Evolutionary conservation across 139 green algal species (phyloP).

Genomic region (Spirogloea muscicola): DNA sequence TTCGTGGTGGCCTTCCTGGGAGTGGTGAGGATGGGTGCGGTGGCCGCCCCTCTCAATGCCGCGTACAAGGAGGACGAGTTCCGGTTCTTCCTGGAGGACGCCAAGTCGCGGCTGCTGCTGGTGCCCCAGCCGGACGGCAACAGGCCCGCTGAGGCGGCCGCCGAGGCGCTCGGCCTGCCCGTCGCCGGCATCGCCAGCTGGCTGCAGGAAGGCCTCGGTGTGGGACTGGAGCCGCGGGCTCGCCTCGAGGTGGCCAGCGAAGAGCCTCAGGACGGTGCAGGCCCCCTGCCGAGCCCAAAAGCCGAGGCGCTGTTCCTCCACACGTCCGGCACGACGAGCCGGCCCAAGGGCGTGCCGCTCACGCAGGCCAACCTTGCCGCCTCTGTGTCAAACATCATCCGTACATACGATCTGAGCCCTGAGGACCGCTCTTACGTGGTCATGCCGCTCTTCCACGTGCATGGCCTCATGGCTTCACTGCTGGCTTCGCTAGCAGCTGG

Average conservation of each 20-base stretch:
- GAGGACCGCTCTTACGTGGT: constrained; percentile 51
- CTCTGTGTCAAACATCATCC: constrained; percentile 67
- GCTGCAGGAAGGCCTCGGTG: not conserved
- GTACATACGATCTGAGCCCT: constrained; percentile 70
- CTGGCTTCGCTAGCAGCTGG: constrained; percentile 66
- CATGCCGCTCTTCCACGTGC: constrained; percentile 91
- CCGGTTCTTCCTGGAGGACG: constrained; percentile 46
- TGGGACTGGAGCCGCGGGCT: not conserved
- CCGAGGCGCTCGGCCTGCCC: constrained; percentile 13
- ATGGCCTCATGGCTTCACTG: constrained; percentile 77
- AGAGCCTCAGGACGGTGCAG: too few relatives aligned
- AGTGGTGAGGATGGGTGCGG: constrained; percentile 4
- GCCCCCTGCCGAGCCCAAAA: not conserved
- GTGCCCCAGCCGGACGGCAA: not conserved
- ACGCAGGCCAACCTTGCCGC: constrained; percentile 71
- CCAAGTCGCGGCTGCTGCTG: constrained; percentile 6
- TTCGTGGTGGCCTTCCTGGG: constrained; percentile 42
- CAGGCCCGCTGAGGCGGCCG: constrained; percentile 6
- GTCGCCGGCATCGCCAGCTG: too few relatives aligned
- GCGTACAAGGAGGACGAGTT: constrained; percentile 48
- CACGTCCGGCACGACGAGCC: constrained; percentile 77
- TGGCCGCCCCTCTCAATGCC: constrained; percentile 43
- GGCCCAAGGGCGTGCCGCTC: constrained; percentile 80
- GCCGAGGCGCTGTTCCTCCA: constrained; percentile 73
- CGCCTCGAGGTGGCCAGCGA: too few relatives aligned